Evolutionary conservation across 140 eudicot genomes (phyloP).

Genomic region (Anethum foeniculum): DNA sequence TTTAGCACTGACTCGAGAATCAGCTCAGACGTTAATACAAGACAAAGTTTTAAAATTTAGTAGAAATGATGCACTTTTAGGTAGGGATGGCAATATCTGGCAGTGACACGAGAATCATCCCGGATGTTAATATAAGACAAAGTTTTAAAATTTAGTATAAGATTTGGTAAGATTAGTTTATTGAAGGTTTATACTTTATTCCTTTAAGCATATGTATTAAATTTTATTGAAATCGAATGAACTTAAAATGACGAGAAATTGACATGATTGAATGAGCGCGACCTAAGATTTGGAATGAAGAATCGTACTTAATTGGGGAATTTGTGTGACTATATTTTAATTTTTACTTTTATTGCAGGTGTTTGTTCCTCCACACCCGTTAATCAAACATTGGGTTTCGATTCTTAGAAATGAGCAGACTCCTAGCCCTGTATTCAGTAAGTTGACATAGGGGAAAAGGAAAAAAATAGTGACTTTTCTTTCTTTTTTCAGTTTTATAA

Average conservation of each 20-base stretch:
- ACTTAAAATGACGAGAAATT: not conserved
- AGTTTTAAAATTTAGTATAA: not conserved
- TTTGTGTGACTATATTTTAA: not conserved
- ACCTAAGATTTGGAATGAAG: not conserved
- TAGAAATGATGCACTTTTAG: not conserved
- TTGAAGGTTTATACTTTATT: not conserved
- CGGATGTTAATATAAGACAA: not conserved
- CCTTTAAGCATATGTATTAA: not conserved
- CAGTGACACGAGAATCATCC: not conserved
- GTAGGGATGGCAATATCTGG: not conserved
- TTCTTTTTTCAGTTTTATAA: not conserved
- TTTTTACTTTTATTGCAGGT: slow-evolving; percentile 31
- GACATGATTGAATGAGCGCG: not conserved
- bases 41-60: no score
- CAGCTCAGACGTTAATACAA: not conserved
- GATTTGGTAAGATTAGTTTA: no score
- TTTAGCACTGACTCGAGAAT: not conserved
- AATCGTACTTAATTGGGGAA: not conserved
- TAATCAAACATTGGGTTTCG: slow-evolving; percentile 96
- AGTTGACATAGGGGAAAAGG: slow-evolving; percentile 14
- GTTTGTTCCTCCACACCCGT: slow-evolving; percentile 96
- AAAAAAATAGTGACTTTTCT: not conserved
- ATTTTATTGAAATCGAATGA: no score
- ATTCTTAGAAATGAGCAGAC: slow-evolving; percentile 93
- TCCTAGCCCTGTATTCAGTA: slow-evolving; percentile 83